Conservation (phyloP, 495 filamentous ascomycete genomes). For the Tuber brumale region DNA sequence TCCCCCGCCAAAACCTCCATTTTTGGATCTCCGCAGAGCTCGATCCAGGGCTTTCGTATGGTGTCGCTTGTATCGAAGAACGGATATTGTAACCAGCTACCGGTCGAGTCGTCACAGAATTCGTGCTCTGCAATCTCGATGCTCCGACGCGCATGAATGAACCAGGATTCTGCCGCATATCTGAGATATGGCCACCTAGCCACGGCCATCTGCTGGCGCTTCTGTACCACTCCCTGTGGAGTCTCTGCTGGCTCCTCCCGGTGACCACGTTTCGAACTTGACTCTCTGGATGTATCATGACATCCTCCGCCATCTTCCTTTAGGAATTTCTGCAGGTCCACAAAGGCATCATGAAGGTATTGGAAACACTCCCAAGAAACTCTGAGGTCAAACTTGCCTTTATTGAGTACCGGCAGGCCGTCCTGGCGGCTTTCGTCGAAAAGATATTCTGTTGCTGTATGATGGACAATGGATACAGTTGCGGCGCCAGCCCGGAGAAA, state of each 20-base stretch:
- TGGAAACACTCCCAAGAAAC: neutral
- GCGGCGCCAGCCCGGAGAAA: neutral
- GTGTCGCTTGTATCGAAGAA: neutral
- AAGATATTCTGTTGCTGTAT: neutral
- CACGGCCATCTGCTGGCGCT: neutral
- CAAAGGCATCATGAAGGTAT: neutral
- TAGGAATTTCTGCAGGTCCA: neutral
- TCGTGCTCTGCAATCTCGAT: neutral
- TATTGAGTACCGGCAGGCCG: neutral
- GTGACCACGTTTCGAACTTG: neutral
- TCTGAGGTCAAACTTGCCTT: neutral
- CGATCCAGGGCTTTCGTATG: neutral
- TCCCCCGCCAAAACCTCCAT: neutral
- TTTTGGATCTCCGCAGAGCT: neutral
- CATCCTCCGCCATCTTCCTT: too few species aligned
- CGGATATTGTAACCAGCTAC: neutral
- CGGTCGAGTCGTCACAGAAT: neutral
- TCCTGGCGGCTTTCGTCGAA: neutral
- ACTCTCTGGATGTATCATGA: too few species aligned
- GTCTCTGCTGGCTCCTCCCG: too few species aligned
- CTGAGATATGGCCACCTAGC: neutral
- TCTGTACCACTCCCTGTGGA: too few species aligned
- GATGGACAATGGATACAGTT: neutral
- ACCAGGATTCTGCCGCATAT: neutral
- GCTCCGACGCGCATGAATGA: neutral